Base-by-base conservation (phyloP, 495 filamentous ascomycete genomes). In the Neurospora cerealis region DNA sequence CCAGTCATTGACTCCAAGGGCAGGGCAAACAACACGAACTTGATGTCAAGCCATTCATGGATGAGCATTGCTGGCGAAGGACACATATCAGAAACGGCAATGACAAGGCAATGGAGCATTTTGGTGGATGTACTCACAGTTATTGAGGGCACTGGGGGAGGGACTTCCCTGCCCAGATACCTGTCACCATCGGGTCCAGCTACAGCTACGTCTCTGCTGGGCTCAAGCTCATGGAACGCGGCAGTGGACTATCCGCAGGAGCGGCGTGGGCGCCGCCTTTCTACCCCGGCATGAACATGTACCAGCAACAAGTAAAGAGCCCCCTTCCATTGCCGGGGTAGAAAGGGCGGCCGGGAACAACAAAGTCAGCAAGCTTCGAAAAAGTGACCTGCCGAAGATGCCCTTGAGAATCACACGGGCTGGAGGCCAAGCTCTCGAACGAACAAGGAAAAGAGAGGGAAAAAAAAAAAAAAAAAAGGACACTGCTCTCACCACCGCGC, bases 1-100 rank as follows among this genome's bases (percentile, higher is more conserved):
- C 28, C 42, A 11, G 44, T 77, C 28, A 46, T 70, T 1, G 70
- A 75, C 17, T 19, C 41, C 10, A 19, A 70, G 6, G 75, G 73
- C 11, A 70, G 6, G 75, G 73, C 11, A 15, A 9, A 1, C 17
- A 60, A 0, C 70, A 76, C 34, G 7, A 70, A 3, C n/a, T 78
- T 2, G 15, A 15, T 2, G 40, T 80, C 72, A 77, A 73, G 42
- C 73, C 75, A 6, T 80, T 81, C 70, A 73, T 42, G 34, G 78
- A 79, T 46, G 74, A 78, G 38, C 37, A 38, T 11, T 38, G 37
- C 37, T 38, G 37, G 37, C 3, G 37, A 38, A 10, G 37, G 2
- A 38, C 0, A 38, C 37, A 38, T 38, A 8, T 10, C 37, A 38
- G 37, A 10, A 38, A 38, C 37, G 37, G 37, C n/a, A n/a, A n/a